phyloP scores from a whole-genome alignment of 345 rosid genomes.

The Dipteronia dyeriana region DNA sequence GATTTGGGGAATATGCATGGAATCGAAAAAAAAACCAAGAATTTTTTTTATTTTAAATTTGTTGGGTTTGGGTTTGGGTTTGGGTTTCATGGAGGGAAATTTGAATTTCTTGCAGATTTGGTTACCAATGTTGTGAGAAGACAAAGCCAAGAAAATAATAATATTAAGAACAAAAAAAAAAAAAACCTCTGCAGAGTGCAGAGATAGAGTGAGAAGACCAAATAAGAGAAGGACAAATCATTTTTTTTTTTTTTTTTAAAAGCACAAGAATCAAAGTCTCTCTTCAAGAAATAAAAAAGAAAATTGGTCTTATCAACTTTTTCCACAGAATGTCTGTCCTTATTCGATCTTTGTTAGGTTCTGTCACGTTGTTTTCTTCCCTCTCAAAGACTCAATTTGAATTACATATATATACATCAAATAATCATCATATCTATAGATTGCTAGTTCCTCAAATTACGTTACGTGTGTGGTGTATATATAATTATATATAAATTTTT shows the following conservation, averaged over 20 bases:
- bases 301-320: not conserved
- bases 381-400: not conserved
- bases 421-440: too few species aligned
- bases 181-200: not conserved
- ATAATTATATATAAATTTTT: too few species aligned
- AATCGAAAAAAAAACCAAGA: too few species aligned
- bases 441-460: too few species aligned
- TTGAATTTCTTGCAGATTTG: not conserved
- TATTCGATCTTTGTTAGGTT: slow-evolving; percentile 8
- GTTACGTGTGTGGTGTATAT: too few species aligned
- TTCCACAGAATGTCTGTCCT: slow-evolving; percentile 16
- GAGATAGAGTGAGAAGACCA: too few species aligned
- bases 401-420: not conserved
- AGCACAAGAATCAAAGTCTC: slow-evolving; percentile 10
- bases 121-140: not conserved
- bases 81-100: not conserved
- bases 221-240: not conserved
- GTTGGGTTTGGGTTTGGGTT: too few species aligned
- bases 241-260: too few species aligned
- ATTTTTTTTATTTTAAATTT: too few species aligned
- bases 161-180: too few species aligned
- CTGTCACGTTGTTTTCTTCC: slow-evolving; percentile 12
- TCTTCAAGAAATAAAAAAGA: slow-evolving; percentile 5
- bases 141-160: not conserved
- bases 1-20: too few species aligned